Evolutionary conservation across 805 yeast genomes (phyloP).

Genomic region (Metschnikowia vanudenii): DNA sequence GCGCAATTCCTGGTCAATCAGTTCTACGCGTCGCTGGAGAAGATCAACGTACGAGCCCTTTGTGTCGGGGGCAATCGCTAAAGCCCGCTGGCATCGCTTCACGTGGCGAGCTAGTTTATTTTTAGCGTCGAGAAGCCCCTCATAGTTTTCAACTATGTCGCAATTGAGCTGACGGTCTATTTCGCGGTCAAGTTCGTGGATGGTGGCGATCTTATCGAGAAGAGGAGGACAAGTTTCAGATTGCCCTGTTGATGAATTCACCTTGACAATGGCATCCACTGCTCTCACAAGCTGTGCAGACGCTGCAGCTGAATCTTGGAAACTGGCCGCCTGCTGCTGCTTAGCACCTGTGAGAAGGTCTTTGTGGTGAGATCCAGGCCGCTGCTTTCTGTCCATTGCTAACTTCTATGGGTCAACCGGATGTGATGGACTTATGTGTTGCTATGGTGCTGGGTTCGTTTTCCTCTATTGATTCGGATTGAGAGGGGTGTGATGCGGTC

Average conservation of each 20-base stretch:
- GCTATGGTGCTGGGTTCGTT: too few species aligned
- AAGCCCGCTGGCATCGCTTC: constrained; percentile 9
- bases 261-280: constrained; percentile 23
- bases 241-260: constrained; percentile 26
- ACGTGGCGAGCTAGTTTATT: constrained; percentile 10
- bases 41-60: constrained; percentile 14
- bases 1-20: constrained; percentile 68
- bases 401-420: neutral
- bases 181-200: constrained; percentile 38
- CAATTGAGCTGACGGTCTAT: constrained; percentile 37
- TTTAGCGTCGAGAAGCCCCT: constrained; percentile 16
- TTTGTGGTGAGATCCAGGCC: neutral
- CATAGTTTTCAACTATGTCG: constrained; percentile 28
- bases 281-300: constrained; percentile 28
- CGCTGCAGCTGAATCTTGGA: constrained; percentile 27
- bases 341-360: constrained; percentile 35
- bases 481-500: too few species aligned
- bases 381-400: neutral
- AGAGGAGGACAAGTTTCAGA: constrained; percentile 16
- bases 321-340: constrained; percentile 28
- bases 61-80: constrained; percentile 11
- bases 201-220: constrained; percentile 39
- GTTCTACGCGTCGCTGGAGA: constrained; percentile 52
- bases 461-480: too few species aligned
- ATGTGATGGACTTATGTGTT: too few species aligned